phyloP scores from a whole-genome alignment of 495 filamentous ascomycete species.

The Articulospora tetracladia region DNA sequence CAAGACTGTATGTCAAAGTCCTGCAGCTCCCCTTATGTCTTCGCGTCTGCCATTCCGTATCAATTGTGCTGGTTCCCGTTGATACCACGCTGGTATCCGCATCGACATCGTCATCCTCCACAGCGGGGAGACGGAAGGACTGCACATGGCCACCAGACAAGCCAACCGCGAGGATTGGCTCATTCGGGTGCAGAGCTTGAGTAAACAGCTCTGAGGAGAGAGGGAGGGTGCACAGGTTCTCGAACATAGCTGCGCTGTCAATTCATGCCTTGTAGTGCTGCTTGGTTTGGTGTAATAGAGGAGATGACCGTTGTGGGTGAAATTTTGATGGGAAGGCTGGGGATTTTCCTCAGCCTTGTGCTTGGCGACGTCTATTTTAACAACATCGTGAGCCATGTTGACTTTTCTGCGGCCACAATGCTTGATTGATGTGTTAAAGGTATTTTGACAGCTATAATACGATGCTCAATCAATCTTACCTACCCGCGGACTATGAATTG shows the following conservation, averaged over 20 bases:
- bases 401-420: too few relatives aligned
- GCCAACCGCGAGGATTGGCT: constrained; percentile 81
- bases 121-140: constrained; percentile 68
- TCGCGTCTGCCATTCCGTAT: constrained; percentile 80
- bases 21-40: constrained; percentile 93
- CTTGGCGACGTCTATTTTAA: too few relatives aligned
- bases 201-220: constrained; percentile 84
- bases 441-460: too few relatives aligned
- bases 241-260: constrained; percentile 28
- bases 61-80: constrained; percentile 69
- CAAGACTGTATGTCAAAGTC: constrained; percentile 67
- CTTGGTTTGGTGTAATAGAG: neutral
- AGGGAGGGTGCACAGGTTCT: constrained; percentile 85
- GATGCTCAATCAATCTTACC: too few relatives aligned
- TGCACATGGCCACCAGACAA: constrained; percentile 83
- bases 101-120: constrained; percentile 42
- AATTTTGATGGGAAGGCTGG: too few relatives aligned
- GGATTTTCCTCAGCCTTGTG: too few relatives aligned
- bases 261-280: neutral
- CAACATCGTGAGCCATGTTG: too few relatives aligned
- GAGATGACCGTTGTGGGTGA: neutral
- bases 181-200: constrained; percentile 78
- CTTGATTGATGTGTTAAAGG: too few relatives aligned
- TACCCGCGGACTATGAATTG: too few relatives aligned
- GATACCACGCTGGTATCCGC: constrained; percentile 43